phyloP scores from a whole-genome alignment of 495 filamentous ascomycete genomes.

The Penicillium atrosanguineum region DNA sequence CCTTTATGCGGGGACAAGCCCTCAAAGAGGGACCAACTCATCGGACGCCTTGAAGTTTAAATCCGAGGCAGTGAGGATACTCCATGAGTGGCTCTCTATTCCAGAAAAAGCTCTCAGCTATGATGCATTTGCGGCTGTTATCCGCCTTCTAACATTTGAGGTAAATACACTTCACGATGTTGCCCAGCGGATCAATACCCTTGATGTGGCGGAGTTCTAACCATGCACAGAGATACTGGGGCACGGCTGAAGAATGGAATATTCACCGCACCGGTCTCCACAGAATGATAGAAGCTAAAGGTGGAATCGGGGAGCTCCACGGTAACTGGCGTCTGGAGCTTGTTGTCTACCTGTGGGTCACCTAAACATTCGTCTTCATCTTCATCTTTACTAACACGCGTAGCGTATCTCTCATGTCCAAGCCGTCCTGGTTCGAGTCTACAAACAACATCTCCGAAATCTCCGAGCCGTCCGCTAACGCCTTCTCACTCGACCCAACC shows the following conservation, averaged over 20 bases:
- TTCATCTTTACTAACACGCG: background rate
- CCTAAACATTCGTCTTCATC: background rate
- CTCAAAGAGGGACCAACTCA: slow-evolving; percentile 14
- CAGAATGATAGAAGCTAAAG: slow-evolving; percentile 28
- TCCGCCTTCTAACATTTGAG: slow-evolving; percentile 30
- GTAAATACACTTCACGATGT: slow-evolving; percentile 3
- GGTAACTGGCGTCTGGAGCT: slow-evolving; percentile 27
- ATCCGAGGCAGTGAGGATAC: slow-evolving; percentile 22
- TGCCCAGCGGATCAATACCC: background rate
- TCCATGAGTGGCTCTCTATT: slow-evolving; percentile 22
- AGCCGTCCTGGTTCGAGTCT: slow-evolving; percentile 28
- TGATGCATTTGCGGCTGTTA: slow-evolving; percentile 27
- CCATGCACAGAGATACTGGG: slow-evolving; percentile 26
- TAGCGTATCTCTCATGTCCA: slow-evolving; percentile 29
- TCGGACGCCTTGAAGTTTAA: slow-evolving; percentile 25
- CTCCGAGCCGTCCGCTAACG: slow-evolving; percentile 2
- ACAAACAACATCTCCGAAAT: slow-evolving; percentile 18
- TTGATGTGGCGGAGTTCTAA: background rate
- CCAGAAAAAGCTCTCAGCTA: slow-evolving; percentile 24
- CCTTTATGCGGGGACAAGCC: slow-evolving; percentile 16
- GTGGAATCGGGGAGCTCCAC: slow-evolving; percentile 20
- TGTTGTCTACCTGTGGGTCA: slow-evolving; percentile 27
- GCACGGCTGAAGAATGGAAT: slow-evolving; percentile 26
- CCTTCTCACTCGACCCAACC: slow-evolving; percentile 3
- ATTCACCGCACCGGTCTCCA: slow-evolving; percentile 29